Conservation (phyloP, 1,139 yeast species). For the Debaryomycetaceae sp. region DNA sequence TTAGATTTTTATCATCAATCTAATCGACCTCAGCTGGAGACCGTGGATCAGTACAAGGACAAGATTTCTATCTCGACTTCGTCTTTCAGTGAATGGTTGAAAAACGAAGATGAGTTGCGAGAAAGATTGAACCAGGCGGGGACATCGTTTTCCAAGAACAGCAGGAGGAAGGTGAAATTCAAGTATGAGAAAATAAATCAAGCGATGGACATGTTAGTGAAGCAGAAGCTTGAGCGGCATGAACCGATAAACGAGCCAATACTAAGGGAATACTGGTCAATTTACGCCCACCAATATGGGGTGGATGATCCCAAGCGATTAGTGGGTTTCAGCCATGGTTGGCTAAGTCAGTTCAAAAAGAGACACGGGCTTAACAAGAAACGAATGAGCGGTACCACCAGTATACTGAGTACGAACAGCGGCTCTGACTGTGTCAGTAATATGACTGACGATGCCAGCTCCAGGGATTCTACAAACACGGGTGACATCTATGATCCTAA, state of each 20-base stretch:
- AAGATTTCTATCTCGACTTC: conserved; percentile 54
- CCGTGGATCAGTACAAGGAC: conserved; percentile 50
- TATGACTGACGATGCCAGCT: not conserved
- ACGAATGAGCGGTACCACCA: conserved; percentile 24
- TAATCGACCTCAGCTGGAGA: conserved; percentile 54
- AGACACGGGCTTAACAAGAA: conserved; percentile 51
- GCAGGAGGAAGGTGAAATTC: conserved; percentile 48
- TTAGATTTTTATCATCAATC: conserved; percentile 49
- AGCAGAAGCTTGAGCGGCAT: conserved; percentile 38
- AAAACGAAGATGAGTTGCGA: conserved; percentile 49
- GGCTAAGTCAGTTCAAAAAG: conserved; percentile 59
- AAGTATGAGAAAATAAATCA: conserved; percentile 56
- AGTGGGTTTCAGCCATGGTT: conserved; percentile 56
- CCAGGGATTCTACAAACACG: conserved; percentile 1
- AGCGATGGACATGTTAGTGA: conserved; percentile 56
- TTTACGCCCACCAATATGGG: conserved; percentile 53
- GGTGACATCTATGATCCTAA: conserved; percentile 8
- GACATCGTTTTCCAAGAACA: conserved; percentile 32
- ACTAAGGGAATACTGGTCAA: conserved; percentile 54
- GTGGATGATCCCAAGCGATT: conserved; percentile 59
- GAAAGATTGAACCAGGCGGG: conserved; percentile 39
- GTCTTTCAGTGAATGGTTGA: conserved; percentile 59
- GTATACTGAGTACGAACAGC: conserved; percentile 1
- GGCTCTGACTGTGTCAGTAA: conserved; percentile 2
- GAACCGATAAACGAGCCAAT: conserved; percentile 54